Base-by-base conservation (phyloP, 345 rosid genomes). In the Murraya paniculata region DNA sequence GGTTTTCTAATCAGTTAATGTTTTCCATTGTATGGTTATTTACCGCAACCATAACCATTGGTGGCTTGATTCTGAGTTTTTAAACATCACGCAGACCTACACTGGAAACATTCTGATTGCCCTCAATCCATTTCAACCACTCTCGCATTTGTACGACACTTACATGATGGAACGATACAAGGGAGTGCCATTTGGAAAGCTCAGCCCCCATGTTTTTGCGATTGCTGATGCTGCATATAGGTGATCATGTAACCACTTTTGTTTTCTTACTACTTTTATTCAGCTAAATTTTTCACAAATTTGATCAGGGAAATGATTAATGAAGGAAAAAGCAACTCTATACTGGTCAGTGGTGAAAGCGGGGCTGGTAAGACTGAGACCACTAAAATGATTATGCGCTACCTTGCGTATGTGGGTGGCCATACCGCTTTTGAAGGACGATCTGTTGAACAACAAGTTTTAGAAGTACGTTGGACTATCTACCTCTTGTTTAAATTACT, bases 351-450 rank as follows among this genome's bases (percentile, higher is more conserved):
- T 66, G 99, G 99, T 58, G 99, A 95, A 82, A 95, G 99, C 83
- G 97, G 98, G 61, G 94, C 98, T 28, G 99, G 99, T 72, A 95
- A 95, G 84, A 95, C 99, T 14, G 99, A 95, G 83, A 93, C 98
- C 3, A 95, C 99, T 59, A 95, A 95, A 84, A 87, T 92, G 93
- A 89, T 95, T 64, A 95, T 95, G 99, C 91, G 89, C 39, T 95
- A 95, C 85, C 94, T 95, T 80, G 98, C 98, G 22, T 88, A 79
- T 84, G 31, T 92, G 76, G 98, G 95, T 64, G 98, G 98, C 22
- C 87, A 86, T 79, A 69, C 83, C 73, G 87, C 87, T 64, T 88
- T 82, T 69, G 97, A 86, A 79, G 95, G 94, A 61, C 84, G 87
- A 68, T 90, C 94, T 0, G 92, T 93, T 71, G 97, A 93, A 78